A percentile compares a stretch with the other conserved stretches of the same genome.
phyloP scores from a whole-genome alignment of 2,329 filamentous ascomycete genomes.

The Scolecobasidium constrictum region DNA sequence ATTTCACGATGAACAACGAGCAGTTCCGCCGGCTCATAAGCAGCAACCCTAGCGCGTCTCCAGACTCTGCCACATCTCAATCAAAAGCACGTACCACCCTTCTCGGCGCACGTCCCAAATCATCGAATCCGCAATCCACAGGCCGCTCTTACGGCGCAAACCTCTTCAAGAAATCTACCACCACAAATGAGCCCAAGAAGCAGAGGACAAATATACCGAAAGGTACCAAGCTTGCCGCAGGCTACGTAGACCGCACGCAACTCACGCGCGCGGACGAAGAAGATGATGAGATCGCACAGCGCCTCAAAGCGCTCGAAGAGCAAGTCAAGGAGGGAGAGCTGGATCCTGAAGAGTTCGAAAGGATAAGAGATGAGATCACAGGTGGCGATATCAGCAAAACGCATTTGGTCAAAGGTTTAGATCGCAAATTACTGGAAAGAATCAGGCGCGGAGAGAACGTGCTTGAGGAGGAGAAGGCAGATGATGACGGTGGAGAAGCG shows the following conservation, averaged over 20 bases:
- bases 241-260: conserved; percentile 75
- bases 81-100: conserved; percentile 39
- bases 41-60: conserved; percentile 59
- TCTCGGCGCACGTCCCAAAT: conserved; percentile 66
- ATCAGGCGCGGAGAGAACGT: conserved; percentile 55
- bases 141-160: conserved; percentile 37
- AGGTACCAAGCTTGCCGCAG: conserved; percentile 65
- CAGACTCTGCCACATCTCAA: conserved; percentile 35
- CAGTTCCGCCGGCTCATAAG: conserved; percentile 74
- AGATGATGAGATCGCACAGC: conserved; percentile 46
- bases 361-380: conserved; percentile 61
- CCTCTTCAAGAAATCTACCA: conserved; percentile 62
- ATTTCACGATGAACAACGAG: conserved; percentile 75
- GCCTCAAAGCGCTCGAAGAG: conserved; percentile 71
- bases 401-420: conserved; percentile 84
- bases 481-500: conserved; percentile 17
- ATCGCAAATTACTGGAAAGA: conserved; percentile 67
- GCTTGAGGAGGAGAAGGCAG: conserved; percentile 25
- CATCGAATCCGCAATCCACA: conserved; percentile 74
- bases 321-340: conserved; percentile 76
- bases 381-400: conserved; percentile 73
- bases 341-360: conserved; percentile 67
- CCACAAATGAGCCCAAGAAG: conserved; percentile 59
- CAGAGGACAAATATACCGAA: conserved; percentile 72
- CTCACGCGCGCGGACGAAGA: conserved; percentile 40